Conservation (phyloP, 129 eudicot genomes). For the Artemisia tridentata region DNA sequence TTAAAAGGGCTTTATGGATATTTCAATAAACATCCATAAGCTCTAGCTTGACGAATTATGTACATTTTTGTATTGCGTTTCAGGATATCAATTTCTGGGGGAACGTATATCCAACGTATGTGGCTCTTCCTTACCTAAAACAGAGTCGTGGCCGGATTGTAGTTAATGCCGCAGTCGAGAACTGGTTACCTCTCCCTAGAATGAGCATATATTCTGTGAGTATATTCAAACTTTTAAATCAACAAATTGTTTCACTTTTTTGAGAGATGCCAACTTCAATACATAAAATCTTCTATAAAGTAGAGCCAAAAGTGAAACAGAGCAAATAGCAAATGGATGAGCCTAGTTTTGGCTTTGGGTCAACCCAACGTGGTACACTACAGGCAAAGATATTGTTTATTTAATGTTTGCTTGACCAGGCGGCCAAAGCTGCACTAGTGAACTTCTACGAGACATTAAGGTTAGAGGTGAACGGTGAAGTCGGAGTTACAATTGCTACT, state of each 20-base stretch:
- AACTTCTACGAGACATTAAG: conserved; percentile 92
- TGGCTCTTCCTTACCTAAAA: conserved; percentile 80
- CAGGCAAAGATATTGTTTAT: too few species aligned
- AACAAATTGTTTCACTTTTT: neutral
- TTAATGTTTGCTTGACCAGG: conserved; percentile 40
- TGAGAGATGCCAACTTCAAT: neutral
- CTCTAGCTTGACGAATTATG: neutral
- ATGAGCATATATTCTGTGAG: conserved; percentile 97
- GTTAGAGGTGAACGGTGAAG: conserved; percentile 68
- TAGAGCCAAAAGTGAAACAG: too few species aligned
- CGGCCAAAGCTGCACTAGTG: conserved; percentile 88
- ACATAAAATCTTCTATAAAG: neutral
- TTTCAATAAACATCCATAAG: neutral
- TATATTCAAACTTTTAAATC: neutral
- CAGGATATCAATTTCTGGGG: conserved; percentile 99
- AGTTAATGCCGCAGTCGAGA: conserved; percentile 93
- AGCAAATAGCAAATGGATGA: too few species aligned
- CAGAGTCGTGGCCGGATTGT: conserved; percentile 62
- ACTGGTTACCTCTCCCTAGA: conserved; percentile 93
- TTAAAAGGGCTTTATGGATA: neutral
- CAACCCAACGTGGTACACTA: too few species aligned
- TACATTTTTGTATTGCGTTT: conserved; percentile 2
- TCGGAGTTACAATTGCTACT: conserved; percentile 84
- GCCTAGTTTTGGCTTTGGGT: too few species aligned
- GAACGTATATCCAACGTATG: conserved; percentile 88